A percentile compares a stretch with the other conserved stretches of the same genome.
Evolutionary conservation across 2,329 filamentous ascomycete genomes (phyloP).

Genomic region (Golovinomyces cichoracearum): DNA sequence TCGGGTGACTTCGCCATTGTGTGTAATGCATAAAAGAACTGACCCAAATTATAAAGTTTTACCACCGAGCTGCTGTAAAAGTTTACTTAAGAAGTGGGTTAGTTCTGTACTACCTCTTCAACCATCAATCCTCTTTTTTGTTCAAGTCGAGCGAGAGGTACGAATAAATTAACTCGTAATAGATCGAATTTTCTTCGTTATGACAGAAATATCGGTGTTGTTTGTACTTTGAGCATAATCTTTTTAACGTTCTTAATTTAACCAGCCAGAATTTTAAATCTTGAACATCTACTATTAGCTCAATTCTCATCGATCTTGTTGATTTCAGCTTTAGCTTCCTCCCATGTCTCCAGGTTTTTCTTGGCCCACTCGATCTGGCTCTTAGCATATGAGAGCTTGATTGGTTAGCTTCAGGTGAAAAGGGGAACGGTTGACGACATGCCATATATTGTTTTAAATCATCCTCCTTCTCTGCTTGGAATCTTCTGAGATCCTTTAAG

Average conservation of each 20-base stretch:
- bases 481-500: slow-evolving; percentile 68
- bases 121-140: no score
- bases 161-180: background rate
- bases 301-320: slow-evolving; percentile 32
- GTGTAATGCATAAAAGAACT: no score
- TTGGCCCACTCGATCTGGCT: slow-evolving; percentile 52
- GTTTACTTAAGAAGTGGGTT: no score
- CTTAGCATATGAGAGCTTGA: slow-evolving; percentile 43
- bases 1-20: no score
- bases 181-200: background rate
- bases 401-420: background rate
- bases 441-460: slow-evolving; percentile 92
- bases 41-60: no score
- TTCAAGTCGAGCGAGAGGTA: no score
- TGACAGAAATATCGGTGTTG: background rate
- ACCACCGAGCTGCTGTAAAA: no score
- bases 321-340: slow-evolving; percentile 43
- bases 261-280: background rate
- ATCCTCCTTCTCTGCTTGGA: slow-evolving; percentile 87
- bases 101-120: no score
- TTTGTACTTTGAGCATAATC: background rate
- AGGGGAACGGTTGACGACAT: slow-evolving; percentile 16
- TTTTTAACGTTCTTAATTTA: background rate
- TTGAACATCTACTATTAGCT: slow-evolving; percentile 1
- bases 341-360: slow-evolving; percentile 47